A percentile compares a stretch with the other conserved stretches of the same genome.
Evolutionary conservation across 192 early-diverging fungal genomes (phyloP).

Genomic region (Jimgerdemannia lactiflua): DNA sequence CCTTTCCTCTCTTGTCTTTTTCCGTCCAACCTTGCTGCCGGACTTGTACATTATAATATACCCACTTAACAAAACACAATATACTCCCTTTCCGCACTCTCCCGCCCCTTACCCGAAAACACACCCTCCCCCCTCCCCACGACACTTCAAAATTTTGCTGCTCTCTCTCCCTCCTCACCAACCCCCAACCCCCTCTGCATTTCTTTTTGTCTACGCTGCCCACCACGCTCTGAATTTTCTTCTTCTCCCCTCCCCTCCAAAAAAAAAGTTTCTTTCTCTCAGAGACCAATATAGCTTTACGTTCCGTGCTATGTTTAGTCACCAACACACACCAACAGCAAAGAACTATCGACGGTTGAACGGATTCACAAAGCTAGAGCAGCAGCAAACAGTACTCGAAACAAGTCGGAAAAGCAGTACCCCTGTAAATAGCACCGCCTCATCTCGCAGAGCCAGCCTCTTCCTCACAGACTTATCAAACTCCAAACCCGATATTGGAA

Average conservation of each 20-base stretch:
- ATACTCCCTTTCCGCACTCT: background rate
- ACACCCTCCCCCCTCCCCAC: background rate
- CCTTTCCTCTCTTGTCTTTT: background rate
- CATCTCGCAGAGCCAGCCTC: background rate
- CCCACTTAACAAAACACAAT: background rate
- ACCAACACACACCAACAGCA: background rate
- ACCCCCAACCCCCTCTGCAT: background rate
- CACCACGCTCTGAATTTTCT: too few relatives aligned
- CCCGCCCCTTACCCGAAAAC: background rate
- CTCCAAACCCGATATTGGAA: background rate
- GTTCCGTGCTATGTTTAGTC: background rate
- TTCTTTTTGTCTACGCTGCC: too few relatives aligned
- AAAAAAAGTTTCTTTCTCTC: background rate
- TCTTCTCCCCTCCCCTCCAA: background rate
- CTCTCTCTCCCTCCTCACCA: background rate
- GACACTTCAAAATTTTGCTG: background rate
- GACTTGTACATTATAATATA: background rate
- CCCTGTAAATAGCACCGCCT: background rate
- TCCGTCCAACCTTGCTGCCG: background rate
- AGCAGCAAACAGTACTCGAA: background rate
- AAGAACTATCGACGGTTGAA: background rate
- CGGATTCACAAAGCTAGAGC: background rate
- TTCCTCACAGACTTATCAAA: background rate
- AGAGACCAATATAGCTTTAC: background rate
- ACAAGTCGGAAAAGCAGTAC: background rate